Conservation (phyloP, 768 basidiomycete genomes). For the Podaxis sp. region DNA sequence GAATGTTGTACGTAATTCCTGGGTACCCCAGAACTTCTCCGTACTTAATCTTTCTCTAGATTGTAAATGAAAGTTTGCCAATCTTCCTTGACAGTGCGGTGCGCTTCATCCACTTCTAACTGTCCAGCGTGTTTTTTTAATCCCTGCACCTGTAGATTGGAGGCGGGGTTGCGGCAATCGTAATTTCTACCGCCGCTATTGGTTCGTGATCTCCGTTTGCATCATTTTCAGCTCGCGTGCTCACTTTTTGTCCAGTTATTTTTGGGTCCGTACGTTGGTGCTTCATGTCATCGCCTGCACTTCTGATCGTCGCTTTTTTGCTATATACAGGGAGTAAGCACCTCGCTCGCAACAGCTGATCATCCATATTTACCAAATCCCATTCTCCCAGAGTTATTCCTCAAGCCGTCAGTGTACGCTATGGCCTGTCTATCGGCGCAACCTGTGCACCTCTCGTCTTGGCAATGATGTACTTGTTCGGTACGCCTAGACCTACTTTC, state of each 20-base stretch:
- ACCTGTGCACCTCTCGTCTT: conserved; percentile 75
- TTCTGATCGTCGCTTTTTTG: conserved; percentile 21
- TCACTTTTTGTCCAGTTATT: conserved; percentile 51
- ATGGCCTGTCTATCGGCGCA: conserved; percentile 82
- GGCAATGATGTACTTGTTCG: conserved; percentile 64
- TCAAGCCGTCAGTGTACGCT: conserved; percentile 73
- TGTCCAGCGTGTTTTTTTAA: neutral
- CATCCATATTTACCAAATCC: neutral
- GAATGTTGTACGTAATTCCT: conserved; percentile 66
- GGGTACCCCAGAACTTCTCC: neutral
- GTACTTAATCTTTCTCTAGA: conserved; percentile 34
- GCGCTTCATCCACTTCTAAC: conserved; percentile 22
- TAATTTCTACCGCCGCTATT: conserved; percentile 75
- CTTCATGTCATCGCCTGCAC: neutral
- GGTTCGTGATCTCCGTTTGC: conserved; percentile 35
- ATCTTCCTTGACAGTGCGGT: conserved; percentile 81
- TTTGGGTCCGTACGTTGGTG: conserved; percentile 60
- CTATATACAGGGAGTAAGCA: conserved; percentile 59
- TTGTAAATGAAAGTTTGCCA: conserved; percentile 81
- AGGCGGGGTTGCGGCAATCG: conserved; percentile 74
- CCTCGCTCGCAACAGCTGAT: neutral
- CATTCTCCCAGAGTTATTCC: conserved; percentile 51
- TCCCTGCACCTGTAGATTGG: conserved; percentile 31
- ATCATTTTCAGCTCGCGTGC: neutral
- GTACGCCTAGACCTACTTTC: conserved; percentile 32